Base-by-base conservation (phyloP, 1,284 basidiomycete species). In the Naganishia albida region DNA sequence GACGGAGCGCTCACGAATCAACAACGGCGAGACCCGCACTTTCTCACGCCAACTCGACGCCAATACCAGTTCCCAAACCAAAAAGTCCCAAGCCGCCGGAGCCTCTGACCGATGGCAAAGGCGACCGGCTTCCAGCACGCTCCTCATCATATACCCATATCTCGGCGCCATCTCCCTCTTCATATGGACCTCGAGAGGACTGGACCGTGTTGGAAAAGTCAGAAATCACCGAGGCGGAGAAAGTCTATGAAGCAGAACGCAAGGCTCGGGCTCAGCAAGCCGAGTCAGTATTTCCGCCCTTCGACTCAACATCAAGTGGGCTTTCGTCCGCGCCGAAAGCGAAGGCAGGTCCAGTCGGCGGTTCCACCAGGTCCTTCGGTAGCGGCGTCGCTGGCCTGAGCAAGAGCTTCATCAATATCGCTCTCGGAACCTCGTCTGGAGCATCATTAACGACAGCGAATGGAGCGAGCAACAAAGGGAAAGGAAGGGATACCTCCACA, bases 81-180 rank as follows among this genome's bases (percentile, higher is more conserved):
- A 40, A 26, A 18, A 7, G 4, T 2, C 28, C 50, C 16, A 25
- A 44, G 1, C 10, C 12, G 7, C 7, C 25, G n/a, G 28, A 53
- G 39, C n/a, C 44, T 10, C 48, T 26, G 46, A 38, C 57, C 56
- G 34, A 67, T 49, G 20, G 59, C 66, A 26, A 60, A 51, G 20
- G 60, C 65, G 43, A 63, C 86, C 1, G 85, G 85, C 3, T 87
- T 87, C 3, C 57, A 2, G 87, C 86, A 25, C 82, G 90, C 15
- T 85, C 87, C 30, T 88, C 87, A 70, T 91, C 89, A 7, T 91
- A 88, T 75, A 91, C 90, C 46, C 88, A 91, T 77, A 81, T 91
- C 44, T 85, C 82, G 70, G 85, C 85, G 6, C 89, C 89, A 23
- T 86, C 87, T 76, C 86, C 88, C 15, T 84, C 86, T 68, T 91